A percentile compares a stretch with the other conserved stretches of the same genome.
phyloP scores from a whole-genome alignment of 352 stramenopile genomes.

The Phytophthora quininea region DNA sequence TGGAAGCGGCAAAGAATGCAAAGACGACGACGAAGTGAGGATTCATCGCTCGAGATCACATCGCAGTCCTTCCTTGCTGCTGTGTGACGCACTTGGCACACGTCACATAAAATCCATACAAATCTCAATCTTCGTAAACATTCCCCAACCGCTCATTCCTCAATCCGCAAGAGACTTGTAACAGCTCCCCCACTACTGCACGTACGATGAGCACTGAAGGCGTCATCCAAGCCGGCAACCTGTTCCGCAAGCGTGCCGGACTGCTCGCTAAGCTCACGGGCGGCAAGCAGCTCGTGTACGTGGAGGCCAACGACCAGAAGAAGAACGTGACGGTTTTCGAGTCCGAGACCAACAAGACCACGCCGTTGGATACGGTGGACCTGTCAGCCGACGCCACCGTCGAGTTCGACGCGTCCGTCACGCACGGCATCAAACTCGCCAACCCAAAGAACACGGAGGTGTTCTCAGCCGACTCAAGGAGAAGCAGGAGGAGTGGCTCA shows the following conservation, averaged over 20 bases:
- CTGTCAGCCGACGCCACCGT: slow-evolving; percentile 36
- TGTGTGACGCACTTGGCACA: no score
- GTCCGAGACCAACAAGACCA: slow-evolving; percentile 36
- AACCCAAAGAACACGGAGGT: slow-evolving; percentile 39
- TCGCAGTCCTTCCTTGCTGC: no score
- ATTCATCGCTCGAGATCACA: no score
- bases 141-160: no score
- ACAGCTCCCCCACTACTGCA: no score
- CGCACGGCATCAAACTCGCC: slow-evolving; percentile 50
- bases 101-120: no score
- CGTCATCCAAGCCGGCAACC: slow-evolving; percentile 37
- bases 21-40: no score
- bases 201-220: slow-evolving; percentile 16
- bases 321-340: slow-evolving; percentile 59
- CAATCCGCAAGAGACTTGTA: no score
- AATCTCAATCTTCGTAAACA: no score
- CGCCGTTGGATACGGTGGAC: slow-evolving; percentile 28
- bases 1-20: no score
- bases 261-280: slow-evolving; percentile 36
- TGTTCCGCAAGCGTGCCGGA: slow-evolving; percentile 31
- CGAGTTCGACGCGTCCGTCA: slow-evolving; percentile 37
- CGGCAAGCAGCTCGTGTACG: slow-evolving; percentile 39
- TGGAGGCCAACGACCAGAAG: slow-evolving; percentile 46
- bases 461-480: slow-evolving; percentile 41
- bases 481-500: slow-evolving; percentile 56